Conservation (phyloP, 441 rosid genomes). For the California macrophylla region DNA sequence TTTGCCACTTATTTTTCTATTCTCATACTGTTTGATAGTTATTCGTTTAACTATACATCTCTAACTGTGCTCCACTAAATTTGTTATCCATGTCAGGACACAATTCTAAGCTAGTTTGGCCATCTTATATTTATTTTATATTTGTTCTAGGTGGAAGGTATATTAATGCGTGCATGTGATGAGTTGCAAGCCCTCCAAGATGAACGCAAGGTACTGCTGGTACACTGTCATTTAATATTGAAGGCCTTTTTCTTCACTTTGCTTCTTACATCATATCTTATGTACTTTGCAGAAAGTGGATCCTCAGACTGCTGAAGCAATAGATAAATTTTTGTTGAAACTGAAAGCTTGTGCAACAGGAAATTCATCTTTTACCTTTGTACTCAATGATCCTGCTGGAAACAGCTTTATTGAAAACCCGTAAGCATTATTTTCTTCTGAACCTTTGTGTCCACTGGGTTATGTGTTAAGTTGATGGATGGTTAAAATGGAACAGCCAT, state of each 20-base stretch:
- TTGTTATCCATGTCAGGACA: neutral
- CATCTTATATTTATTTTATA: conserved; percentile 6
- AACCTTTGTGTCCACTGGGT: neutral
- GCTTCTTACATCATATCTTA: conserved; percentile 8
- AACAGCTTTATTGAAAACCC: conserved; percentile 94
- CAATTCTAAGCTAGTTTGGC: too few relatives aligned
- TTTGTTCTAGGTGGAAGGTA: conserved; percentile 65
- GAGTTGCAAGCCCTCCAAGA: conserved; percentile 82
- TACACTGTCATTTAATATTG: conserved; percentile 8
- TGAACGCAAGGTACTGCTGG: conserved; percentile 59
- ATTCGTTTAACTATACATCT: neutral
- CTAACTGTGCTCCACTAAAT: neutral
- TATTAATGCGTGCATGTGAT: conserved; percentile 65
- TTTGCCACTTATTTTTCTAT: too few relatives aligned
- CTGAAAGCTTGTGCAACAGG: conserved; percentile 71
- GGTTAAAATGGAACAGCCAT: conserved; percentile 10
- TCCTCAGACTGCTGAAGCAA: conserved; percentile 81
- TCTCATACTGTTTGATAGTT: neutral
- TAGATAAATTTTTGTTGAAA: conserved; percentile 68
- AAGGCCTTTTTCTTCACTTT: neutral
- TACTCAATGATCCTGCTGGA: conserved; percentile 90
- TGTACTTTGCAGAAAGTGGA: conserved; percentile 57
- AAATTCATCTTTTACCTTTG: conserved; percentile 52
- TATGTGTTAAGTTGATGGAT: neutral
- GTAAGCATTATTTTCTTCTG: conserved; percentile 36